phyloP scores from a whole-genome alignment of 169 alveolate species.

The Plasmodium vivax region DNA sequence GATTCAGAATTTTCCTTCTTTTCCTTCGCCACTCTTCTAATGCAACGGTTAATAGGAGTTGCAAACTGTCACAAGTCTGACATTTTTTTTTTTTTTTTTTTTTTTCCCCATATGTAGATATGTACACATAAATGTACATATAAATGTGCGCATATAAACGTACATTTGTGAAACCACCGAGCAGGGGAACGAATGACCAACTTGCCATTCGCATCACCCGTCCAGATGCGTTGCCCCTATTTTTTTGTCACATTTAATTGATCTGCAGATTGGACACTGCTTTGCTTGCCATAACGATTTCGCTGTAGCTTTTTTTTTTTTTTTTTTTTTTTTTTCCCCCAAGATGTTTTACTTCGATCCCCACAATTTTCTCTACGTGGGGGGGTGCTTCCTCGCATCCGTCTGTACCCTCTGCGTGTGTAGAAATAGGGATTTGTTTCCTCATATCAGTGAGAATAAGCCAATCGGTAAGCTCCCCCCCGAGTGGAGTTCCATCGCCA shows the following conservation, averaged over 20 bases:
- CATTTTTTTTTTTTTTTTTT: not conserved
- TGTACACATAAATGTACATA: not conserved
- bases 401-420: conserved; percentile 60
- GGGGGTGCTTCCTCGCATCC: conserved; percentile 59
- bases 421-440: conserved; percentile 51
- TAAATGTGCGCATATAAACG: not conserved
- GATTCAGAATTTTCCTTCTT: not conserved
- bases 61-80: not conserved
- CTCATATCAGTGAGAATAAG: conserved; percentile 67
- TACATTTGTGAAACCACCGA: not conserved
- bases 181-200: not conserved
- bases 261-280: not conserved
- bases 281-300: not conserved
- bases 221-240: not conserved
- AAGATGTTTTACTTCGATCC: conserved; percentile 51
- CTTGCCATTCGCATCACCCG: not conserved
- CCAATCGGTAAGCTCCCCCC: conserved; percentile 13
- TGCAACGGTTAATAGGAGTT: conserved; percentile 7
- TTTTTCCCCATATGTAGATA: not conserved
- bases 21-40: not conserved
- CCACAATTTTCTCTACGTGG: conserved; percentile 23
- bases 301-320: not conserved
- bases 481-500: not conserved
- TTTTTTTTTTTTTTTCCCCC: not conserved
- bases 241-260: not conserved